Evolutionary conservation across 768 basidiomycete genomes (phyloP).

Genomic region (Leccinum barrowsii): DNA sequence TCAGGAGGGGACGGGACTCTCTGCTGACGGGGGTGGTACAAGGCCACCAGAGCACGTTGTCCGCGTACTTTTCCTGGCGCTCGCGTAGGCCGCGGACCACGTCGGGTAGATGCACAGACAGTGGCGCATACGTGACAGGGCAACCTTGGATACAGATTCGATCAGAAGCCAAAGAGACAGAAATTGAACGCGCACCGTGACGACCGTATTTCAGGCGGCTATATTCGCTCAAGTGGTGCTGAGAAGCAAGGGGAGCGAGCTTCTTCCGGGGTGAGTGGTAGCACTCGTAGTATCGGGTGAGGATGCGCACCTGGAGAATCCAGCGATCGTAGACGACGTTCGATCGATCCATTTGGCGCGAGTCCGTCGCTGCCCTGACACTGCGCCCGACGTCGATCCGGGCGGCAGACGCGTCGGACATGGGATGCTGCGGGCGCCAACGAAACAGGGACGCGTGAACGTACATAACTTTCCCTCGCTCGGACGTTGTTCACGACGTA

Average conservation of each 20-base stretch:
- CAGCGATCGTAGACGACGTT: constrained; percentile 14
- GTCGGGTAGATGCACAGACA: constrained; percentile 61
- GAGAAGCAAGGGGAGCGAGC: constrained; percentile 62
- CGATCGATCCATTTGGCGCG: background rate
- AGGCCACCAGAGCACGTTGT: constrained; percentile 49
- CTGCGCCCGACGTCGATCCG: background rate
- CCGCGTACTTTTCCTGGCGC: constrained; percentile 43
- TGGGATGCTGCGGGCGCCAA: background rate
- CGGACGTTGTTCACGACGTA: background rate
- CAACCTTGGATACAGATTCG: constrained; percentile 39
- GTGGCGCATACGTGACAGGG: constrained; percentile 55
- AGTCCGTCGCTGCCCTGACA: background rate
- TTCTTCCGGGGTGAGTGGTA: constrained; percentile 20
- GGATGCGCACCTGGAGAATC: constrained; percentile 18
- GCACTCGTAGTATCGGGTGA: background rate
- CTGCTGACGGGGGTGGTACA: constrained; percentile 12
- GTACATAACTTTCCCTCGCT: background rate
- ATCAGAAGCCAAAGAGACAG: background rate
- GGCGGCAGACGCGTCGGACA: constrained; percentile 12
- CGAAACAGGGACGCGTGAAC: background rate
- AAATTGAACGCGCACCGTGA: constrained; percentile 18
- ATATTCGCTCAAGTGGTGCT: constrained; percentile 72
- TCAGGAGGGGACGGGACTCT: constrained; percentile 10
- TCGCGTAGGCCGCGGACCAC: constrained; percentile 50
- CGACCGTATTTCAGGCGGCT: constrained; percentile 64